Percentiles rank a stretch among this genome's conserved stretches.
Evolutionary conservation across 2,329 filamentous ascomycete genomes (phyloP).

Genomic region (Colletotrichum lupini): DNA sequence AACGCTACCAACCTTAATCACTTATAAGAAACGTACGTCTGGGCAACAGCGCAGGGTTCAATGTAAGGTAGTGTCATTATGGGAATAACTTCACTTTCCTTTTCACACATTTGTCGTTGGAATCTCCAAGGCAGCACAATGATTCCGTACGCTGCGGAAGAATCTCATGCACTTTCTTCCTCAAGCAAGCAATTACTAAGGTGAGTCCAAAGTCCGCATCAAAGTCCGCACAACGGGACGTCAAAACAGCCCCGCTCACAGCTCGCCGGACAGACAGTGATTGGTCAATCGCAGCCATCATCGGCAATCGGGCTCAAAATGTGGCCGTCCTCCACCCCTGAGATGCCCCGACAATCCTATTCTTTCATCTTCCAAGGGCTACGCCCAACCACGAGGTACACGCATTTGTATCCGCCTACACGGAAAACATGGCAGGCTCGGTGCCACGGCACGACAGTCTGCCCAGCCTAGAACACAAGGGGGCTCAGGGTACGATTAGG

Average conservation of each 20-base stretch:
- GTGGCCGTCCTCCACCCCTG: neutral
- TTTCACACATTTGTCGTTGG: neutral
- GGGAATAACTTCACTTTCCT: neutral
- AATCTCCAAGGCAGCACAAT: neutral
- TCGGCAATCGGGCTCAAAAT: constrained; percentile 2
- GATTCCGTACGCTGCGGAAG: neutral
- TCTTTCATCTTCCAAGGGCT: neutral
- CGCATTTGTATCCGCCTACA: neutral
- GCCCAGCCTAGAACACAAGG: neutral
- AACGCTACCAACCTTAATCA: neutral
- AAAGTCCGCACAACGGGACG: neutral
- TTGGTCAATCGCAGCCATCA: neutral
- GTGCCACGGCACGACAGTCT: neutral
- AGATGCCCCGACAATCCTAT: neutral
- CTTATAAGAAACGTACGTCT: neutral
- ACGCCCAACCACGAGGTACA: neutral
- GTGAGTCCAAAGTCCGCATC: neutral
- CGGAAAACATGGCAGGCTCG: neutral
- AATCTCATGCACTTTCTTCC: neutral
- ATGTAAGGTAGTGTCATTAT: neutral
- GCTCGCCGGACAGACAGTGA: neutral
- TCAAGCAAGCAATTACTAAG: neutral
- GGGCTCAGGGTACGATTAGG: neutral
- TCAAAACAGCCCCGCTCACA: neutral
- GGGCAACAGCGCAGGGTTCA: neutral